Evolutionary conservation across 768 basidiomycete species (phyloP), one percentile per base, ranked within the genome.

Genomic region (Lactarius pseudohatsudake): DNA sequence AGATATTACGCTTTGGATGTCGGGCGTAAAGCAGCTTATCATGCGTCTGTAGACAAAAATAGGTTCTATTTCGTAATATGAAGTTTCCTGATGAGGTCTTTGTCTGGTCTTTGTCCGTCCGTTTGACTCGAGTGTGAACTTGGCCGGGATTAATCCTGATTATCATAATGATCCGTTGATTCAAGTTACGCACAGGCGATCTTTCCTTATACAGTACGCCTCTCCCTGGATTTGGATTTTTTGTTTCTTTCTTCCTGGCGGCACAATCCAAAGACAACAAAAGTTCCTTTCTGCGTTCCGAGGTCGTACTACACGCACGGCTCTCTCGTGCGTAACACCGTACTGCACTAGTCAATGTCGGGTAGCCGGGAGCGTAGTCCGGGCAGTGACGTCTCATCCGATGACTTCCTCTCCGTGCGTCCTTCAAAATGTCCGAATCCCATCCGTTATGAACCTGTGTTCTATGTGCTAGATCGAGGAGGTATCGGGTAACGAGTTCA

Each of bases 21-120:
- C 93, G 15, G 93, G 91, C 8, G 78, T 96, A 65, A 96, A 96
- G 77, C 92, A 94, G 75, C 76, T 97, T 70, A 91, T 96, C 73
- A 79, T 87, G 80, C 82, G 85, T 71, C 71, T 92, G 77, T 91
- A 66, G 61, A n/a, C 7, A 22, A 22, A 41, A 10, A 16, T n/a
- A 16, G 6, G 18, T 32, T 34, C 55, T 20, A 22, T 47, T 32
- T 63, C 26, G n/a, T 34, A 56, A 56, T 53, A 18, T 15, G 50
- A 53, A 15, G 22, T 28, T 26, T 53, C 50, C 50, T 26, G 4
- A 53, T 53, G 50, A 22, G 22, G 47, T n/a, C n/a, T 3, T 47
- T 22, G 43, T 20, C 43, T 10, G 20, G 32, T 32, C 32, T 10
- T 2, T n/a, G 32, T 32, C 32, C 32, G 32, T 32, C 30, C 30